Conservation (phyloP, 1,139 yeast genomes). For the Pichia sp. region DNA sequence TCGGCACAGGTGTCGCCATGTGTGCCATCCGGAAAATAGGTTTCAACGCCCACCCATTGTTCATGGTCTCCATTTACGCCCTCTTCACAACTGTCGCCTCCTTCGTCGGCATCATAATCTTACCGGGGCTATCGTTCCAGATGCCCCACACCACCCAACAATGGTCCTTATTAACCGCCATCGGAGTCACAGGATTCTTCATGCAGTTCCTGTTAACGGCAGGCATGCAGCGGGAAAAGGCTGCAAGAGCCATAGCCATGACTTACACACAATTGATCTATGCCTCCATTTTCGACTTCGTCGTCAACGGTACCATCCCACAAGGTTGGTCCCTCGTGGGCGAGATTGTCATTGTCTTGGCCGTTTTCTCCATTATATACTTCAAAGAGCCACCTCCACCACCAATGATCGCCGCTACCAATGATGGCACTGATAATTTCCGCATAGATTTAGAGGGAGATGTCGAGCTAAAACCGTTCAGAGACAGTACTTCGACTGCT, state of each 20-base stretch:
- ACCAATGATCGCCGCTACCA: neutral
- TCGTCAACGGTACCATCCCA: slow-evolving; percentile 72
- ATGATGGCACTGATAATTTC: neutral
- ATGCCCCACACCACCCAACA: slow-evolving; percentile 56
- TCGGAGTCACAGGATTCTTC: slow-evolving; percentile 76
- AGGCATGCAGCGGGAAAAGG: slow-evolving; percentile 78
- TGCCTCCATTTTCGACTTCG: slow-evolving; percentile 72
- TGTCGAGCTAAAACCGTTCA: slow-evolving; percentile 10
- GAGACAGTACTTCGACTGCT: neutral
- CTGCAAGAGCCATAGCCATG: slow-evolving; percentile 73
- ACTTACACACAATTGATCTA: slow-evolving; percentile 71
- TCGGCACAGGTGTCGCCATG: slow-evolving; percentile 68
- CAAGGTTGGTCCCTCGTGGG: slow-evolving; percentile 67
- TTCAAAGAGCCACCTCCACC: slow-evolving; percentile 34
- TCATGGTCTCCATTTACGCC: slow-evolving; percentile 76
- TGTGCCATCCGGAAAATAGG: slow-evolving; percentile 74
- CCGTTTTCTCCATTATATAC: slow-evolving; percentile 58
- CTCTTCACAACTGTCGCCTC: slow-evolving; percentile 55
- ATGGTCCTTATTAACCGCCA: slow-evolving; percentile 56
- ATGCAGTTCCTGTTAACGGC: slow-evolving; percentile 78
- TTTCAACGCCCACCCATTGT: slow-evolving; percentile 68
- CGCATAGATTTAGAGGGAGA: slow-evolving; percentile 11
- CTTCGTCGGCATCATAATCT: slow-evolving; percentile 47
- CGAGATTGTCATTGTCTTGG: slow-evolving; percentile 57
- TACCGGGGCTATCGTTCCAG: slow-evolving; percentile 59